These are phyloP conservation scores for Persicaria maculosa DNA, from an alignment of 148 eudicot genomes.

Conservation along the genomic window DNA sequence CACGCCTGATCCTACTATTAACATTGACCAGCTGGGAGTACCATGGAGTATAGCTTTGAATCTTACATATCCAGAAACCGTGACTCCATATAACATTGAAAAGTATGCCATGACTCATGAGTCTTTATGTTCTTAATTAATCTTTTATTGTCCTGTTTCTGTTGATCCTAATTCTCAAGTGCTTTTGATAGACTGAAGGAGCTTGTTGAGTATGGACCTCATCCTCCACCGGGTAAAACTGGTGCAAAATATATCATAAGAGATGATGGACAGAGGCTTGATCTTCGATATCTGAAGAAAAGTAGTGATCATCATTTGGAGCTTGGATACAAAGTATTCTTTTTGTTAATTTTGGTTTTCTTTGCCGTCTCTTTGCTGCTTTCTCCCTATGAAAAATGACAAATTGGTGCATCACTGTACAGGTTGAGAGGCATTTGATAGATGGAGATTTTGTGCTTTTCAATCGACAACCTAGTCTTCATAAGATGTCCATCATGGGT, in stretches of 20 bases:
- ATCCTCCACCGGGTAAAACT: constrained; percentile 99
- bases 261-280: constrained; percentile 99
- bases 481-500: constrained; percentile 99
- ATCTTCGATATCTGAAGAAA: constrained; percentile 93
- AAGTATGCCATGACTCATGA: constrained; percentile 31
- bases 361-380: neutral
- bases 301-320: constrained; percentile 98
- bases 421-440: constrained; percentile 96
- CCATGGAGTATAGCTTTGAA: constrained; percentile 99
- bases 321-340: constrained; percentile 84
- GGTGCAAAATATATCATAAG: constrained; percentile 97
- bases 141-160: neutral
- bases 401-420: constrained; percentile 6
- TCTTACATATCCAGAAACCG: constrained; percentile 99
- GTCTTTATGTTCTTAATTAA: neutral
- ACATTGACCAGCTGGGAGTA: constrained; percentile 92
- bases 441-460: constrained; percentile 98
- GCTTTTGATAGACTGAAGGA: constrained; percentile 73
- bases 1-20: constrained; percentile 95
- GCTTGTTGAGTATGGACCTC: constrained; percentile 98
- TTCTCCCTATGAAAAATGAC: constrained; percentile 3
- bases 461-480: constrained; percentile 99
- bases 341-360: constrained; percentile 9
- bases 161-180: constrained; percentile 3
- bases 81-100: constrained; percentile 95